These are phyloP conservation scores for Aspergillus arachidicola DNA, from an alignment of 2,329 filamentous ascomycete genomes.

Conservation along the genomic window DNA sequence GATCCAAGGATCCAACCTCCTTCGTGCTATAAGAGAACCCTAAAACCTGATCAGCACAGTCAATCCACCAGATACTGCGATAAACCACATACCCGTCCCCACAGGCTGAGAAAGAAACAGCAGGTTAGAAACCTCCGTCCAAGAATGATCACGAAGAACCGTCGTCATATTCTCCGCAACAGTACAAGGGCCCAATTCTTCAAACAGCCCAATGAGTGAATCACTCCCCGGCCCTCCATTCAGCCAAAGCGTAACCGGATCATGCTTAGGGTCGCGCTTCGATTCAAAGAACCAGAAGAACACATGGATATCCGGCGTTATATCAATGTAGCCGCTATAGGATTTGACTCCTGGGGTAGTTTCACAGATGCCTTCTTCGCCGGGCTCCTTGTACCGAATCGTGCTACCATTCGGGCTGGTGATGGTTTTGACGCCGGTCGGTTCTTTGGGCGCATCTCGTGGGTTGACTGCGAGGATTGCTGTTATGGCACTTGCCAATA, in stretches of 20 bases:
- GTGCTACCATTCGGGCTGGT: conserved; percentile 48
- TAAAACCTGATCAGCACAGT: conserved; percentile 8
- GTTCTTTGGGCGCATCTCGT: conserved; percentile 29
- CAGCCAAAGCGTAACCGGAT: conserved; percentile 46
- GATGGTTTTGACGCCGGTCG: conserved; percentile 41
- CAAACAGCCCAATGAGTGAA: conserved; percentile 45
- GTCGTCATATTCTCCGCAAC: conserved; percentile 49
- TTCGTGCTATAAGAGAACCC: conserved; percentile 39
- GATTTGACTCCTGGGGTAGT: conserved; percentile 59
- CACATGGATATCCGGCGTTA: conserved; percentile 54
- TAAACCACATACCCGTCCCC: conserved; percentile 50
- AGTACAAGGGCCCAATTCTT: conserved; percentile 46
- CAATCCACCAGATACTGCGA: not conserved
- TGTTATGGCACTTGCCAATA: not conserved
- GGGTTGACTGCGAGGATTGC: not conserved
- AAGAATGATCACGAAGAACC: conserved; percentile 59
- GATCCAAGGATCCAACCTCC: conserved; percentile 45
- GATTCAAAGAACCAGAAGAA: conserved; percentile 61
- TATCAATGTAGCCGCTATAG: conserved; percentile 60
- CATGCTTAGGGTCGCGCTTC: conserved; percentile 52
- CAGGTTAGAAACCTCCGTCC: conserved; percentile 62
- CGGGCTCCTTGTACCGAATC: conserved; percentile 62
- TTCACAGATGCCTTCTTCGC: conserved; percentile 55
- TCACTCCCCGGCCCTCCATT: conserved; percentile 48
- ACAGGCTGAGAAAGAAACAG: conserved; percentile 65